Conservation (phyloP, 2,329 filamentous ascomycete species). For the Didymella pinodella region DNA sequence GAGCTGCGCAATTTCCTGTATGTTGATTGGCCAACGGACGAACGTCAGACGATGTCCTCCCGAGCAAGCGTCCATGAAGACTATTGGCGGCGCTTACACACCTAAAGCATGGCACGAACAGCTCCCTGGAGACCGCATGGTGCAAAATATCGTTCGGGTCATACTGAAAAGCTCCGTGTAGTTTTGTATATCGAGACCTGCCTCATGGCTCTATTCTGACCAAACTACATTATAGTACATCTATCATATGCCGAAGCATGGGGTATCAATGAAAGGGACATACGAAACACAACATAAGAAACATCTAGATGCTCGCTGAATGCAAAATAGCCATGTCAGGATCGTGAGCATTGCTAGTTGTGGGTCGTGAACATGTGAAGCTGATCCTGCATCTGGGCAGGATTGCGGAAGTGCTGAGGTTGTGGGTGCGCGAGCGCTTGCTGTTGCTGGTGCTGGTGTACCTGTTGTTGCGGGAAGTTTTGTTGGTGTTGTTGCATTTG, state of each 20-base stretch:
- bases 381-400: slow-evolving; percentile 36
- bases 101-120: background rate
- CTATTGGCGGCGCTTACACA: background rate
- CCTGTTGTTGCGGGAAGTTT: slow-evolving; percentile 25
- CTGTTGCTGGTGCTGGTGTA: slow-evolving; percentile 22
- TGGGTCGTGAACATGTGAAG: slow-evolving; percentile 35
- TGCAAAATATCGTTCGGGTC: background rate
- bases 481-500: slow-evolving; percentile 26
- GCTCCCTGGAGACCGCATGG: background rate
- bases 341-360: slow-evolving; percentile 23
- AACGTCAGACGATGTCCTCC: background rate
- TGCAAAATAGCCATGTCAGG: slow-evolving; percentile 9
- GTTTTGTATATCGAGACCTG: slow-evolving; percentile 4
- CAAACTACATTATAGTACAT: slow-evolving; percentile 27
- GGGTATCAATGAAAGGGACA: slow-evolving; percentile 29
- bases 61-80: background rate
- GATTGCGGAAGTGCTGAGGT: slow-evolving; percentile 29
- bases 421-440: slow-evolving; percentile 34
- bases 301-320: slow-evolving; percentile 31
- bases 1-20: background rate
- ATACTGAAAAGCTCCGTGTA: background rate
- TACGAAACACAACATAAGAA: slow-evolving; percentile 18
- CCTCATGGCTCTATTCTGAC: slow-evolving; percentile 13
- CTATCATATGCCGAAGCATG: slow-evolving; percentile 29
- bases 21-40: background rate